phyloP scores from a whole-genome alignment of 164 flowering plant species.

The Macadamia tetraphylla region DNA sequence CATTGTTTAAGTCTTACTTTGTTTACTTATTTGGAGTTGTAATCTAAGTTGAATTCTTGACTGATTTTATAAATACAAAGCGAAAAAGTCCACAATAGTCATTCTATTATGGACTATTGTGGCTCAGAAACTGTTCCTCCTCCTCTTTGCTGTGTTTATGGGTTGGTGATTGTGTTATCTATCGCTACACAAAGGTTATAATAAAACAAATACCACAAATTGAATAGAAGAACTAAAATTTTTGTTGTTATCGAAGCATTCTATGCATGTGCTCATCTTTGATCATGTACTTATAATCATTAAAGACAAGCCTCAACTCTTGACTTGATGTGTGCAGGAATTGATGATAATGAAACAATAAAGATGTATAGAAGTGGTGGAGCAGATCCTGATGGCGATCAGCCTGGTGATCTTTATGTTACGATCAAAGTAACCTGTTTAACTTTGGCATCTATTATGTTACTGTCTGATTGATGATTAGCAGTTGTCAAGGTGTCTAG shows the following conservation, averaged over 20 bases:
- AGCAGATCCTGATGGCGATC: constrained; percentile 91
- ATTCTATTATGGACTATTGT: no score
- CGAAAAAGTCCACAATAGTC: no score
- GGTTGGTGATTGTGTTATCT: no score
- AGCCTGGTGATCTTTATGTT: constrained; percentile 90
- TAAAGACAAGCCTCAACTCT: background rate
- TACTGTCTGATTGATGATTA: background rate
- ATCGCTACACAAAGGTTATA: no score
- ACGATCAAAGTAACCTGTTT: constrained; percentile 50
- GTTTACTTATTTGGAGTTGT: no score
- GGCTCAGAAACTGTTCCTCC: no score
- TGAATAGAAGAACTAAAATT: background rate
- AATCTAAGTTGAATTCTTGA: no score
- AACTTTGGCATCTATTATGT: background rate
- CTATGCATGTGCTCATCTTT: background rate
- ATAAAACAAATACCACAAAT: no score
- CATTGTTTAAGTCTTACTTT: no score
- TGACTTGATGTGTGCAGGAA: constrained; percentile 43
- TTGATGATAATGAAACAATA: constrained; percentile 66
- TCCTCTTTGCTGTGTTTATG: no score
- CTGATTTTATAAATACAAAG: no score
- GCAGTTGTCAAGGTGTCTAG: background rate
- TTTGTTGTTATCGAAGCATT: background rate
- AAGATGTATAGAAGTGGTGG: constrained; percentile 74
- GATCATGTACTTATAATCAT: background rate